phyloP scores from a whole-genome alignment of 2,329 filamentous ascomycete genomes.

The Clonostachys sp. region DNA sequence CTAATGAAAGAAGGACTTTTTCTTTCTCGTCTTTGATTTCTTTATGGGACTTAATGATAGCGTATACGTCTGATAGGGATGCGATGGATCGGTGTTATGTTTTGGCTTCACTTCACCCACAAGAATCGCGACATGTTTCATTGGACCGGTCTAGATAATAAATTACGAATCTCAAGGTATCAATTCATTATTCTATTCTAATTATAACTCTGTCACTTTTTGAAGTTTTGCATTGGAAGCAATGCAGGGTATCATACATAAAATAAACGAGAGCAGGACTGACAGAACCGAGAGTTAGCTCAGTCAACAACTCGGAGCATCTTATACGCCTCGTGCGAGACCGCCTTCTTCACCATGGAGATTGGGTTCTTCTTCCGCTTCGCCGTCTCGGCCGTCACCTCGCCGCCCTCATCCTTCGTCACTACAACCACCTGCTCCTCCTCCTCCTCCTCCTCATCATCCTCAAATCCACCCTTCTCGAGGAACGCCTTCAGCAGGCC shows the following conservation, averaged over 20 bases:
- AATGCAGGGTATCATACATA: too few species aligned
- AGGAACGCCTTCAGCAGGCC: slow-evolving; percentile 54
- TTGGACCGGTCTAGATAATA: too few species aligned
- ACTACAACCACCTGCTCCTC: slow-evolving; percentile 15
- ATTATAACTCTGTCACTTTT: too few species aligned
- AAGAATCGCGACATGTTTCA: too few species aligned
- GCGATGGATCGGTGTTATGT: too few species aligned
- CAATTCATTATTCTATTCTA: too few species aligned
- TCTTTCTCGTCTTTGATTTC: neutral
- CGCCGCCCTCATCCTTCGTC: slow-evolving; percentile 11
- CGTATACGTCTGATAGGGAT: too few species aligned
- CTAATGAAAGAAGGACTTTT: neutral
- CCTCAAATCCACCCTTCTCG: slow-evolving; percentile 40
- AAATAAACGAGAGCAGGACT: too few species aligned
- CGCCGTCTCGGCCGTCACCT: slow-evolving; percentile 18
- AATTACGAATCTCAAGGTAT: too few species aligned
- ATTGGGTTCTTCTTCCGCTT: slow-evolving; percentile 39
- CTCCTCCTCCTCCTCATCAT: slow-evolving; percentile 27
- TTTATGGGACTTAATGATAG: too few species aligned
- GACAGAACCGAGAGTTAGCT: neutral
- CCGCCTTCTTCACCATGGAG: slow-evolving; percentile 39
- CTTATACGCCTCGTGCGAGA: slow-evolving; percentile 47
- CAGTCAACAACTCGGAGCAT: slow-evolving; percentile 53
- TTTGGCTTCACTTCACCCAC: too few species aligned
- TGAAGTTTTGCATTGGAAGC: too few species aligned